phyloP scores from a whole-genome alignment of 805 yeast genomes.

The Candida manassasensis region DNA sequence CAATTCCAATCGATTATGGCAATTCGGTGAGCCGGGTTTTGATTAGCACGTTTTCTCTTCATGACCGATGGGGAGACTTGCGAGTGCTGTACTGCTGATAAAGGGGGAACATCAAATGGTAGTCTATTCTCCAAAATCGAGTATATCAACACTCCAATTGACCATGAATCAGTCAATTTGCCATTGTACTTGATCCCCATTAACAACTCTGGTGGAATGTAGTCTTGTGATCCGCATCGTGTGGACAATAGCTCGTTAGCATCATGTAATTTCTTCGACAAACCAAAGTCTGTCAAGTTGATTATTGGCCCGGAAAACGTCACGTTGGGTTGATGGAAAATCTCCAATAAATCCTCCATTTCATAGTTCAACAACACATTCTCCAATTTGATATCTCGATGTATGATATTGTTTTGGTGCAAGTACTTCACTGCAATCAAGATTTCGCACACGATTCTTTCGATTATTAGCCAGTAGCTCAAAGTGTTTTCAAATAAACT shows the following conservation, averaged over 20 bases:
- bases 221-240: constrained; percentile 94
- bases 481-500: constrained; percentile 21
- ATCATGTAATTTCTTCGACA: constrained; percentile 64
- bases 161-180: constrained; percentile 88
- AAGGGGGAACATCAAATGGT: constrained; percentile 87
- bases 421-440: constrained; percentile 66
- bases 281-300: constrained; percentile 85
- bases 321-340: neutral
- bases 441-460: constrained; percentile 66
- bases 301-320: constrained; percentile 16
- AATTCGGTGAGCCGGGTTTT: constrained; percentile 78
- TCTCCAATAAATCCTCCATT: constrained; percentile 14
- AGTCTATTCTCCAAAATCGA: constrained; percentile 78
- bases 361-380: constrained; percentile 54
- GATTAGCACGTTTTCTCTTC: constrained; percentile 37
- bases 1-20: constrained; percentile 93
- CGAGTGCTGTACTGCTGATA: constrained; percentile 24
- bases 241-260: constrained; percentile 67
- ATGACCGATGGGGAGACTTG: constrained; percentile 34
- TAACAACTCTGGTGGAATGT: constrained; percentile 89
- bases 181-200: constrained; percentile 94
- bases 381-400: constrained; percentile 89
- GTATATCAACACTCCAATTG: constrained; percentile 86
- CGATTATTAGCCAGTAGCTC: constrained; percentile 46
- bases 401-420: constrained; percentile 67